These are phyloP conservation scores for Lophiostoma macrostomum DNA, from an alignment of 495 filamentous ascomycete genomes.

Conservation along the genomic window DNA sequence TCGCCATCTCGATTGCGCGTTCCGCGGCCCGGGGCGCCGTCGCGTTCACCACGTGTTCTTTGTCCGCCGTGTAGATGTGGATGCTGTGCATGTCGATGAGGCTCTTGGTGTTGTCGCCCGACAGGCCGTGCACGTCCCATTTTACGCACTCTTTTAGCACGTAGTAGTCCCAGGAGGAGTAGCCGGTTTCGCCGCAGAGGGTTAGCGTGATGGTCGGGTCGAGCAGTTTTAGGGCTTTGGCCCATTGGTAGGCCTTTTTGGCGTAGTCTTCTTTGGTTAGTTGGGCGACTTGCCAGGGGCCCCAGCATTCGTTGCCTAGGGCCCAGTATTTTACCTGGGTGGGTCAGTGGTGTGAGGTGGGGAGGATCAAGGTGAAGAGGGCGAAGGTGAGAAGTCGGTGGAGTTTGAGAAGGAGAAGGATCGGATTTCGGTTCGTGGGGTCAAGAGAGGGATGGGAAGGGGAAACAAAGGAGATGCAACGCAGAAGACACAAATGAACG, in stretches of 20 bases:
- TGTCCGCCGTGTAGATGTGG: conserved; percentile 66
- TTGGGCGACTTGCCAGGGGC: conserved; percentile 75
- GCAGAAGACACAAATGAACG: too few species aligned
- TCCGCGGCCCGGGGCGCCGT: conserved; percentile 65
- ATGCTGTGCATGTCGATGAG: conserved; percentile 68
- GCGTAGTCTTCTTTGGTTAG: conserved; percentile 73
- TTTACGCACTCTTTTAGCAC: conserved; percentile 67
- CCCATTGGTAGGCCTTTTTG: conserved; percentile 74
- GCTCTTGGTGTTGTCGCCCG: conserved; percentile 35
- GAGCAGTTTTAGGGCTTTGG: conserved; percentile 72
- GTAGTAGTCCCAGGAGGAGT: conserved; percentile 67
- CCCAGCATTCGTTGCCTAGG: conserved; percentile 72
- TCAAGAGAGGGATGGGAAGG: background rate
- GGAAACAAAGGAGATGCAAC: background rate
- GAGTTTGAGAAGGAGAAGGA: background rate
- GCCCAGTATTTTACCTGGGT: conserved; percentile 61
- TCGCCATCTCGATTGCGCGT: conserved; percentile 68
- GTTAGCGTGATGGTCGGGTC: conserved; percentile 65
- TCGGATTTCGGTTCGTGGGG: background rate
- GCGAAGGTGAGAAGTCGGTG: conserved; percentile 14
- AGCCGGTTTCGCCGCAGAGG: conserved; percentile 69
- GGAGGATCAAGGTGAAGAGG: background rate
- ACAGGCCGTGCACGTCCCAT: conserved; percentile 40
- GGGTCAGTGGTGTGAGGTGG: background rate
- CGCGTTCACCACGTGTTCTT: conserved; percentile 41